phyloP scores from a whole-genome alignment of 139 green algal species.

The Edaphochlamys debaryana region DNA sequence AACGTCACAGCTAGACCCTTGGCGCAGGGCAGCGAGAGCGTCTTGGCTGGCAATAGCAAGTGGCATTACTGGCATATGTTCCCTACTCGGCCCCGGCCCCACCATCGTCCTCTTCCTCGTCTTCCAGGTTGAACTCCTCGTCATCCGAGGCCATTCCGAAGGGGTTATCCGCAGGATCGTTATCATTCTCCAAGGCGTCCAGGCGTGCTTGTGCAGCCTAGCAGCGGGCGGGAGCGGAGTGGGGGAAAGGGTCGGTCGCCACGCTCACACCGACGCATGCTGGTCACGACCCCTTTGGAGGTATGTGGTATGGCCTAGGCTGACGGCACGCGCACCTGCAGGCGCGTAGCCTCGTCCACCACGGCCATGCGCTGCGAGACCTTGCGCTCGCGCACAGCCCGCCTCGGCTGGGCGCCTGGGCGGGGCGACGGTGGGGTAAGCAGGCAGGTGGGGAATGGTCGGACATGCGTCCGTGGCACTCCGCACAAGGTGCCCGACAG shows the following conservation, averaged over 20 bases:
- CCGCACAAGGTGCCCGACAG: background rate
- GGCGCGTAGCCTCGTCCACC: slow-evolving; percentile 66
- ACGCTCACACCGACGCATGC: too few relatives aligned
- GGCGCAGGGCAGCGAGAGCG: too few relatives aligned
- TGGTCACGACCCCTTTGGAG: too few relatives aligned
- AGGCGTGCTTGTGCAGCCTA: slow-evolving; percentile 73
- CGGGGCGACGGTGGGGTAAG: background rate
- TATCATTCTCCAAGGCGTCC: slow-evolving; percentile 82
- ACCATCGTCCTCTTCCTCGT: slow-evolving; percentile 46
- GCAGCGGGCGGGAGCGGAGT: background rate
- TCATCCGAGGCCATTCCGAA: slow-evolving; percentile 64
- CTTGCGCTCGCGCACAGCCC: slow-evolving; percentile 66
- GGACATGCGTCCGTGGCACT: background rate
- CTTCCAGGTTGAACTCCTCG: slow-evolving; percentile 40
- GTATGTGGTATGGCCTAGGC: too few relatives aligned
- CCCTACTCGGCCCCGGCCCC: too few relatives aligned
- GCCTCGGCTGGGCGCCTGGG: slow-evolving; percentile 31
- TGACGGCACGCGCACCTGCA: too few relatives aligned
- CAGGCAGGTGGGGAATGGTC: background rate
- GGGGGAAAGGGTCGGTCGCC: too few relatives aligned
- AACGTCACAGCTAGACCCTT: too few relatives aligned
- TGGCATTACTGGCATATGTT: too few relatives aligned
- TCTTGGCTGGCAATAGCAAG: background rate
- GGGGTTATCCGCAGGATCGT: slow-evolving; percentile 52
- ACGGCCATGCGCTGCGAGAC: slow-evolving; percentile 79